Percentiles rank a stretch among this genome's conserved stretches.
Evolutionary conservation across 768 basidiomycete genomes (phyloP).

Genomic region (Mycena capillaripes): DNA sequence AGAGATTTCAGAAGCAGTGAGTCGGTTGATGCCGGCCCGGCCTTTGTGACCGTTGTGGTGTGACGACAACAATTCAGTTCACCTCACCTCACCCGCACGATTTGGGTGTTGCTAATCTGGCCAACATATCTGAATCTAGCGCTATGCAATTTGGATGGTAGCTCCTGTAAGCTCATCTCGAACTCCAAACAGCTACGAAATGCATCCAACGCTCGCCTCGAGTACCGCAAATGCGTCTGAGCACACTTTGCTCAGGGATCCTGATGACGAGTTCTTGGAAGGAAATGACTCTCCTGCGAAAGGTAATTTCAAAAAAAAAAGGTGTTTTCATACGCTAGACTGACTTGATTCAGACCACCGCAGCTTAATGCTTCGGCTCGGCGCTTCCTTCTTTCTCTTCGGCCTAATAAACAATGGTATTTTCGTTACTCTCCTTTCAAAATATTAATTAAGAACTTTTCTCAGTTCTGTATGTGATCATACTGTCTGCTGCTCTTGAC

Average conservation of each 20-base stretch:
- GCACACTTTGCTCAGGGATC: constrained; percentile 29
- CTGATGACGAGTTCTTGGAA: constrained; percentile 25
- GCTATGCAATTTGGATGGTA: constrained; percentile 34
- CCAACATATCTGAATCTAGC: too few species aligned
- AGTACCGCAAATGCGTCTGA: not conserved
- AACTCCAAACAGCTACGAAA: constrained; percentile 28
- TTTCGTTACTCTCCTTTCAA: constrained; percentile 18
- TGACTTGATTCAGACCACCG: constrained; percentile 39
- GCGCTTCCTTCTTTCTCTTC: constrained; percentile 88
- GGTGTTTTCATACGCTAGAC: not conserved
- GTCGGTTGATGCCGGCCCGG: too few species aligned
- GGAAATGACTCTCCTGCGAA: constrained; percentile 13
- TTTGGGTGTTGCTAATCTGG: not conserved
- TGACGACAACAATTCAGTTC: too few species aligned
- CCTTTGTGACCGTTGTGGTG: too few species aligned
- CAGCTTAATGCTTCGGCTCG: constrained; percentile 55
- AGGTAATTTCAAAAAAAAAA: not conserved
- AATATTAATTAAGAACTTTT: constrained; percentile 3
- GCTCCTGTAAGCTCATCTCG: constrained; percentile 14
- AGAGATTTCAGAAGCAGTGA: too few species aligned
- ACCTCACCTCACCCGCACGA: not conserved
- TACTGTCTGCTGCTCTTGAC: constrained; percentile 95
- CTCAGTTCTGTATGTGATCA: constrained; percentile 94
- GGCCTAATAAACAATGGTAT: constrained; percentile 93
- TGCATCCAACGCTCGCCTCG: constrained; percentile 18